These are phyloP conservation scores for Sporothrix mexicana DNA, from an alignment of 2,329 filamentous ascomycete genomes.

Conservation along the genomic window DNA sequence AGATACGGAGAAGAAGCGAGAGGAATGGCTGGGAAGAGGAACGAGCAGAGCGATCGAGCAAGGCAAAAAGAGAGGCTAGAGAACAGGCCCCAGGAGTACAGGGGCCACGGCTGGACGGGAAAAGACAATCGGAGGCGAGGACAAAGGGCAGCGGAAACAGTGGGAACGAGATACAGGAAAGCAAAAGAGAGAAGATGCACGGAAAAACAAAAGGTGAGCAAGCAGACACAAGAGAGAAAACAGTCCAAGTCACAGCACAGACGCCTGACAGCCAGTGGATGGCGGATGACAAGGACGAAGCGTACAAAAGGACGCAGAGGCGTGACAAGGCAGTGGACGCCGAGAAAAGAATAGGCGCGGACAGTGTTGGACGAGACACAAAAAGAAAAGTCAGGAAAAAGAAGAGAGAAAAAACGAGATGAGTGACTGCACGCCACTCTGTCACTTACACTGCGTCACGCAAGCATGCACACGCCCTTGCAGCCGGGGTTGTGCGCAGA, in stretches of 20 bases:
- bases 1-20: not conserved
- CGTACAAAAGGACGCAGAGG: slow-evolving; percentile 8
- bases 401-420: not conserved
- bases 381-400: not conserved
- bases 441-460: slow-evolving; percentile 21
- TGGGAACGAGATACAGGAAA: not conserved
- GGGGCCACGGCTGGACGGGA: slow-evolving; percentile 15
- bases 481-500: slow-evolving; percentile 28
- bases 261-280: slow-evolving; percentile 30
- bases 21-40: not conserved
- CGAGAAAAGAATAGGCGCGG: slow-evolving; percentile 18
- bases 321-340: slow-evolving; percentile 19
- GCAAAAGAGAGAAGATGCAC: not conserved
- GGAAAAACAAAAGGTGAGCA: not conserved
- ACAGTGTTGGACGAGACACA: not conserved
- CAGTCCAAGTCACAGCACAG: slow-evolving; percentile 28
- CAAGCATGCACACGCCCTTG: slow-evolving; percentile 21
- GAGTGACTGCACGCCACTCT: not conserved
- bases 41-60: not conserved
- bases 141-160: not conserved
- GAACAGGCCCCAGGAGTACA: slow-evolving; percentile 23
- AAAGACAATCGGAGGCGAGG: slow-evolving; percentile 10
- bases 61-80: slow-evolving; percentile 1
- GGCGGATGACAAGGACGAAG: slow-evolving; percentile 12
- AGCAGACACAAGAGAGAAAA: not conserved